These are phyloP conservation scores for Aegilops bicornis DNA, from an alignment of 176 grass and related monocot genomes.

Conservation along the genomic window DNA sequence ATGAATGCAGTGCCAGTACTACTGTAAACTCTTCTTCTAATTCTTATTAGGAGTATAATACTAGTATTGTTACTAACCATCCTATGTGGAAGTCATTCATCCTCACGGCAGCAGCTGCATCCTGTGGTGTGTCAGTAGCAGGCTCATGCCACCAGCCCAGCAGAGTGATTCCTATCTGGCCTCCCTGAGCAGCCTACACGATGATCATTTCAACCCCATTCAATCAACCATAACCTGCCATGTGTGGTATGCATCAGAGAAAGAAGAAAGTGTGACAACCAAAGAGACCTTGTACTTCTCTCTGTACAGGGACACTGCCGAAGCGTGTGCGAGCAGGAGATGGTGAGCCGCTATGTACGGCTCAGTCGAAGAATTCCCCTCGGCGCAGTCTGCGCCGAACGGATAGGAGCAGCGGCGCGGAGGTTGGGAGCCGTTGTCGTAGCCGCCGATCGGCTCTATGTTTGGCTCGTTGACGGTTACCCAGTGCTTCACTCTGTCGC, in stretches of 20 bases:
- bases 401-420: conserved; percentile 69
- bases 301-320: conserved; percentile 53
- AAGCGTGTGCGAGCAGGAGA: conserved; percentile 48
- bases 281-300: conserved; percentile 38
- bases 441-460: conserved; percentile 54
- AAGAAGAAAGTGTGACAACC: not conserved
- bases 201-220: not conserved
- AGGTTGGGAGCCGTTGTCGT: conserved; percentile 25
- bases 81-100: conserved; percentile 81
- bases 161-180: conserved; percentile 68
- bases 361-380: conserved; percentile 64
- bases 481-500: conserved; percentile 74
- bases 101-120: conserved; percentile 57
- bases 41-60: no score
- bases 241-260: not conserved
- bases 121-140: conserved; percentile 26
- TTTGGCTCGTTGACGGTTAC: conserved; percentile 74
- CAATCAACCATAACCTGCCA: not conserved
- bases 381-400: conserved; percentile 49
- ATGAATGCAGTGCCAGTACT: no score
- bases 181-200: conserved; percentile 54
- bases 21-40: not conserved
- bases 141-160: conserved; percentile 69
- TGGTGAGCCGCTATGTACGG: conserved; percentile 51
- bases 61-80: conserved; percentile 41